Evolutionary conservation across 352 stramenopile species (phyloP).

Genomic region (Globisporangium orthogonon): DNA sequence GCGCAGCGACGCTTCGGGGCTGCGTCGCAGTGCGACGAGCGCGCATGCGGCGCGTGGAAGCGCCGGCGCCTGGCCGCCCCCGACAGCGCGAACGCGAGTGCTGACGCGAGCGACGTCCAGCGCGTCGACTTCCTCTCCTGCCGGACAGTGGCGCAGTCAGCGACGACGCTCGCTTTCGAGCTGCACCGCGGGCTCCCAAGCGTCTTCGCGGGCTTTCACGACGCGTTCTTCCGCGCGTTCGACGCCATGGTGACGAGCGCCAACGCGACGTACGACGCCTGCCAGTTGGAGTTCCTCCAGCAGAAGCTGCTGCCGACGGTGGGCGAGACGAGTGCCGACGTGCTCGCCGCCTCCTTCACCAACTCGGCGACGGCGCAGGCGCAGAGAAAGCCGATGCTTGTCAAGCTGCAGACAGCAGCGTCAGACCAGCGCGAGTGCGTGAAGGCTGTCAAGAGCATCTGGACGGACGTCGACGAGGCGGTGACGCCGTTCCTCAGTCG

Average conservation of each 20-base stretch:
- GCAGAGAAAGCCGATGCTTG: constrained; percentile 34
- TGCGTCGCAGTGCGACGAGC: constrained; percentile 11
- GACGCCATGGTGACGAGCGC: constrained; percentile 54
- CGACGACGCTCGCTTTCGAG: constrained; percentile 33
- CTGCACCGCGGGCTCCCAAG: constrained; percentile 21
- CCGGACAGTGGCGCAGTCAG: constrained; percentile 22
- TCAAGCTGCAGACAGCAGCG: constrained; percentile 29
- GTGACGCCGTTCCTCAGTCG: constrained; percentile 57
- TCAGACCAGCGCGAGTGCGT: constrained; percentile 45
- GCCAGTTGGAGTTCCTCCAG: constrained; percentile 60
- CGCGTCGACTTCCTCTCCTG: constrained; percentile 36
- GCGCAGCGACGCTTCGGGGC: constrained; percentile 1
- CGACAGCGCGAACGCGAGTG: not conserved
- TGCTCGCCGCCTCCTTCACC: constrained; percentile 9
- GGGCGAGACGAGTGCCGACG: constrained; percentile 21
- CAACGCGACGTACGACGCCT: constrained; percentile 52
- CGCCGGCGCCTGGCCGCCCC: constrained; percentile 4
- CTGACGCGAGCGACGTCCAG: constrained; percentile 2
- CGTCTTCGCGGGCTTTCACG: constrained; percentile 48
- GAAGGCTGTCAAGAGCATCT: constrained; percentile 25
- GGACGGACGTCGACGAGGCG: constrained; percentile 23
- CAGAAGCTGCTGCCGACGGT: constrained; percentile 42
- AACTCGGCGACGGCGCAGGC: constrained; percentile 1
- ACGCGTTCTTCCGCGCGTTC: constrained; percentile 57
- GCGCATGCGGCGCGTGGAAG: constrained; percentile 16